phyloP scores from a whole-genome alignment of 164 flowering plant species.

The Annona squamosa region DNA sequence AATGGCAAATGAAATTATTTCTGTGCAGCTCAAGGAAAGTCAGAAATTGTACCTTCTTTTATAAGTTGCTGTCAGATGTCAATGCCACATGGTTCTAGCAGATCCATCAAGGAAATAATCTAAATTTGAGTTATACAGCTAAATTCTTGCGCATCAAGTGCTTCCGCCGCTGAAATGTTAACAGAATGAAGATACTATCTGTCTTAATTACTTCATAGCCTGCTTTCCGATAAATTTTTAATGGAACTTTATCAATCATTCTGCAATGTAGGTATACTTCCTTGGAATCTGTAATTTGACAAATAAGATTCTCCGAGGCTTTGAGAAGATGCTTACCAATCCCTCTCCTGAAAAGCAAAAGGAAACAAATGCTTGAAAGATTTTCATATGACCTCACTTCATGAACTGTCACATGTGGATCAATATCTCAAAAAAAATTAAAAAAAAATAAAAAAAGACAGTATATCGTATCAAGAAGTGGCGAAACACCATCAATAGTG shows the following conservation, averaged over 20 bases:
- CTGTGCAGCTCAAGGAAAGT: background rate
- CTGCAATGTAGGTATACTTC: conserved; percentile 87
- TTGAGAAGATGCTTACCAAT: conserved; percentile 91
- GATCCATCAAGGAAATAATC: conserved; percentile 15
- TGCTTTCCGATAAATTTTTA: conserved; percentile 79
- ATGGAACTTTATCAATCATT: conserved; percentile 77
- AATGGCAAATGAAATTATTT: background rate
- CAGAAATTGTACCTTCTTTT: background rate
- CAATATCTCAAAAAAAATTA: no score
- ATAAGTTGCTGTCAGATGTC: background rate
- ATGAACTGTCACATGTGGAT: no score
- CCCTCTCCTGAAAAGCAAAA: conserved; percentile 59
- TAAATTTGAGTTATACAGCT: conserved; percentile 25
- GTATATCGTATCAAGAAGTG: no score
- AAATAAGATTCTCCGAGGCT: conserved; percentile 81
- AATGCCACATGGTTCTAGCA: background rate
- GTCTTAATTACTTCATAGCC: conserved; percentile 66
- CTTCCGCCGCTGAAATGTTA: conserved; percentile 80
- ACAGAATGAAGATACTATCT: conserved; percentile 52
- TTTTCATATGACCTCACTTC: no score
- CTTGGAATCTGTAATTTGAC: conserved; percentile 44
- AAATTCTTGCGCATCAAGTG: conserved; percentile 83
- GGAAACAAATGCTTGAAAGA: background rate
- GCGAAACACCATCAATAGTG: no score
- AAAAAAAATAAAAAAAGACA: no score